Conservation (phyloP, 306 rosid species). For the Cicer pinnatifidum region DNA sequence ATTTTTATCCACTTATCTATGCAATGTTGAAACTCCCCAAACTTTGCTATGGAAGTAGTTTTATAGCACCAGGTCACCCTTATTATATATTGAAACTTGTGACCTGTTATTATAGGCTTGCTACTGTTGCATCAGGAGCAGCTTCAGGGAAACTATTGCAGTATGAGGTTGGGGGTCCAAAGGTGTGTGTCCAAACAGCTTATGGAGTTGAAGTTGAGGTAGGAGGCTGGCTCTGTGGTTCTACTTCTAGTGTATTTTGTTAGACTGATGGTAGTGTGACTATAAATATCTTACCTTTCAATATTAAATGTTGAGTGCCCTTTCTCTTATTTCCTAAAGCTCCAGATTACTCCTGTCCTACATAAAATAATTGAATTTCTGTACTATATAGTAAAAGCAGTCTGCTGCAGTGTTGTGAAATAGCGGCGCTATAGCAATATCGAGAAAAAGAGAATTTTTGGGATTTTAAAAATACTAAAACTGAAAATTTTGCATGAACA, state of each 20-base stretch:
- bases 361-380: constrained; percentile 31
- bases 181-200: constrained; percentile 97
- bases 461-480: no score
- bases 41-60: background rate
- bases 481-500: no score
- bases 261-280: constrained; percentile 21
- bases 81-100: constrained; percentile 55
- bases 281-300: constrained; percentile 22
- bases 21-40: constrained; percentile 51
- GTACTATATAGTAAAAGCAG: background rate
- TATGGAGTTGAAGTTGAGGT: constrained; percentile 99
- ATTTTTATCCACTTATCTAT: constrained; percentile 16
- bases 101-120: constrained; percentile 85
- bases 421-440: no score
- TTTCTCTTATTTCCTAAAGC: constrained; percentile 34
- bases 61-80: background rate
- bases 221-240: constrained; percentile 44
- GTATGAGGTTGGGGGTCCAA: constrained; percentile 99
- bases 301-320: constrained; percentile 18
- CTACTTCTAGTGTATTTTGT: constrained; percentile 23
- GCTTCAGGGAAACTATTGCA: constrained; percentile 97
- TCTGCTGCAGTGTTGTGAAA: background rate
- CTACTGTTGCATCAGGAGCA: constrained; percentile 99
- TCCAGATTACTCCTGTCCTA: constrained; percentile 26
- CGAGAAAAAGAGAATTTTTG: no score